Evolutionary conservation across 257 asterid species (phyloP).

Genomic region (Ocimum tenuiflorum): DNA sequence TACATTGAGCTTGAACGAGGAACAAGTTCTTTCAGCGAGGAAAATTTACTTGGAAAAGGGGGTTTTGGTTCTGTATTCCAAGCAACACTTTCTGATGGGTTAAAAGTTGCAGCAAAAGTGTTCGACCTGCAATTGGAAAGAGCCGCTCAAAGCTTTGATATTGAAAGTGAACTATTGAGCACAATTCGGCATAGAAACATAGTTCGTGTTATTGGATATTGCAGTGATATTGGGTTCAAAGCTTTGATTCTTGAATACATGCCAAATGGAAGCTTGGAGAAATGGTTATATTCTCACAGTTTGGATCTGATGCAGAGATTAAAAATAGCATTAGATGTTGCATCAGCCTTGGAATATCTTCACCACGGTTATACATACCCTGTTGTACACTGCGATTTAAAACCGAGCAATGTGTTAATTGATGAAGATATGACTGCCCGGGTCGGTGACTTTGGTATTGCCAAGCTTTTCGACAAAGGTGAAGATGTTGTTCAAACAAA

Average conservation of each 20-base stretch:
- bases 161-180: not conserved
- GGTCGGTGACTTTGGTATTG: constrained; percentile 2
- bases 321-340: not conserved
- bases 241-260: not conserved
- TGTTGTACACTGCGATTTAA: constrained; percentile 6
- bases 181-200: not conserved
- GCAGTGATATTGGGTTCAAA: not conserved
- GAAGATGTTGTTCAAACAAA: not conserved
- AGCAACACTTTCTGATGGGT: not conserved
- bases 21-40: not conserved
- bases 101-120: not conserved
- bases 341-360: not conserved
- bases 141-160: not conserved
- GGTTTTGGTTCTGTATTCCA: not conserved
- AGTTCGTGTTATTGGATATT: not conserved
- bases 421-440: not conserved
- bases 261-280: not conserved
- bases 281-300: no score
- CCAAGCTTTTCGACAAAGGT: not conserved
- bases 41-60: constrained; percentile 2
- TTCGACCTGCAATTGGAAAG: not conserved
- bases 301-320: no score
- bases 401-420: not conserved
- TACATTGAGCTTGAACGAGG: not conserved
- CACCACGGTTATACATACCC: not conserved